Percentiles rank a stretch among this genome's conserved stretches.
Conservation (phyloP, 2,329 filamentous ascomycete genomes). For the Neofusicoccum cordaticola region DNA sequence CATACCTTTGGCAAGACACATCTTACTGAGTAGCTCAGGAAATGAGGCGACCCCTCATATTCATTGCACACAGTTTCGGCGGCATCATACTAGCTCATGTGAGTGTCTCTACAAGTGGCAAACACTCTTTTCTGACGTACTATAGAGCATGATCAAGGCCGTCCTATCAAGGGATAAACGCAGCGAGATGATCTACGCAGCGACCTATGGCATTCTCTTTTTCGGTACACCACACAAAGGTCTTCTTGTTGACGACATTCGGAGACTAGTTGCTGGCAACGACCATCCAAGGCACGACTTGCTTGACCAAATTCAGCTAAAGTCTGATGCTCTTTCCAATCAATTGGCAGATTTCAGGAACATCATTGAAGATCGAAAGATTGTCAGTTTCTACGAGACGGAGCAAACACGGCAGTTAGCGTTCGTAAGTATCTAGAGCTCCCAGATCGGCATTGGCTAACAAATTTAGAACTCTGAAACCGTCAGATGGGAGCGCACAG, state of each 20-base stretch:
- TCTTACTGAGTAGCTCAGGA: background rate
- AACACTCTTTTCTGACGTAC: no score
- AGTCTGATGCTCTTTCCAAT: conserved; percentile 12
- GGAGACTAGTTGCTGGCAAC: background rate
- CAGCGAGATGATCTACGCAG: background rate
- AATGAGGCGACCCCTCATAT: background rate
- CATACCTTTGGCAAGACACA: no score
- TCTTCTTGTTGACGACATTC: background rate
- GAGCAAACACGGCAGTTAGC: conserved; percentile 24
- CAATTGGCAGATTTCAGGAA: conserved; percentile 29
- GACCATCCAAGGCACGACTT: background rate
- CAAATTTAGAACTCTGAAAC: background rate
- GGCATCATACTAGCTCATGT: background rate
- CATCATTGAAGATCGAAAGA: conserved; percentile 27
- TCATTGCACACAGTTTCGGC: background rate
- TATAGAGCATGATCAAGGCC: background rate
- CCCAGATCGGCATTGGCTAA: background rate
- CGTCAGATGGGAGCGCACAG: background rate
- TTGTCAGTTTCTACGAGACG: conserved; percentile 32
- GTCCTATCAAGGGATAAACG: background rate
- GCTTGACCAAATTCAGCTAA: background rate
- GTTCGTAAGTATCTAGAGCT: conserved; percentile 14
- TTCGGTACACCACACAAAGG: background rate
- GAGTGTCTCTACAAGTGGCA: no score
- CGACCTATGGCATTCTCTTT: background rate